Base-by-base conservation (phyloP, 2,329 filamentous ascomycete species). In the Trichoderma endophyticum region DNA sequence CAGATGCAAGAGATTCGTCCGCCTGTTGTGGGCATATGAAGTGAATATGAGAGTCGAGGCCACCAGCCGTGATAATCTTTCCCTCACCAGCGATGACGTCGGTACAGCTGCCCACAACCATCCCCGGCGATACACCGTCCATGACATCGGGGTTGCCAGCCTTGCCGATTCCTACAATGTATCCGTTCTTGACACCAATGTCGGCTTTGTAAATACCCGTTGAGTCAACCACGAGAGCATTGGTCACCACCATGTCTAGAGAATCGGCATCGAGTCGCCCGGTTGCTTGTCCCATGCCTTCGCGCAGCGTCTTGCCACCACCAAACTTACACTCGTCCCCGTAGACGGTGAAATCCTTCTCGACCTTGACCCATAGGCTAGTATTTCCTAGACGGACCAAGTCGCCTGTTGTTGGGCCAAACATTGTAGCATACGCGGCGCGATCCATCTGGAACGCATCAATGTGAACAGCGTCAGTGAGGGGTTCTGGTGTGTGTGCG, bases 141-240 rank as follows among this genome's bases (percentile, higher is more conserved):
- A 98, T 98, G 61, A 97, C 90, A 82, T 98, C 95, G n/a, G 95
- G 95, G 78, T 98, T 98, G 24, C 95, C 95, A 18, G 95, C 94
- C 82, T 98, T 98, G 73, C 95, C 95, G 76, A 98, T 95, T 0
- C 90, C 95, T 32, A 91, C 91, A 77, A 98, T 98, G 51, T 92
- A 80, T 2, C 95, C 95, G 76, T 94, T 83, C 81, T 97, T 97
- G 80, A 98, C 91, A 32, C 95, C 95, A 79, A 98, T 97, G 80
- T 98, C 95, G 6, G 95, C 95, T 84, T 98, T 98, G 86, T 93
- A 97, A 78, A 98, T 97, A 62, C 95, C 95, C 1, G 88, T 92
- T 88, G 92, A 97, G 83, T 98, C 95, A 24, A 98, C 87, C 48
- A 98, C 91, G 74, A 98, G 83, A 6, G 95, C 95, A 77, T 98